Conservation (phyloP, 352 stramenopile genomes). For the Pilasporangium apinafurcum region DNA sequence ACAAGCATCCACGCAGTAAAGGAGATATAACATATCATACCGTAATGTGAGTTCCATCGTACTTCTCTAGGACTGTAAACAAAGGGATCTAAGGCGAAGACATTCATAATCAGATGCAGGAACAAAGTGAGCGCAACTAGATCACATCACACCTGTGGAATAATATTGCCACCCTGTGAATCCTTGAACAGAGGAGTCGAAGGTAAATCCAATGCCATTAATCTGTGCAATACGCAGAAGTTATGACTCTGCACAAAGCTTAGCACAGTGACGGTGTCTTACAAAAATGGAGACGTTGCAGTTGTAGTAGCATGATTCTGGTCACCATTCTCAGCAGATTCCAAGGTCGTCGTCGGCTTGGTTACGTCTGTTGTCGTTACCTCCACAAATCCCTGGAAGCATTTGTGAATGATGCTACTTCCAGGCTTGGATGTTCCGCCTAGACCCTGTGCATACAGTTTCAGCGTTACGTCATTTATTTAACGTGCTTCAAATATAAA, state of each 20-base stretch:
- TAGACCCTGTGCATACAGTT: slow-evolving; percentile 67
- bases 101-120: too few relatives aligned
- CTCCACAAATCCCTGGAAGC: slow-evolving; percentile 94
- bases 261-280: slow-evolving; percentile 4
- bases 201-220: slow-evolving; percentile 96
- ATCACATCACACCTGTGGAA: slow-evolving; percentile 75
- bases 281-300: slow-evolving; percentile 64
- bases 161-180: slow-evolving; percentile 94
- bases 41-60: slow-evolving; percentile 88
- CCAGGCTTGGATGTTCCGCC: slow-evolving; percentile 78
- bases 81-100: slow-evolving; percentile 96
- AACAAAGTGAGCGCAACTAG: background rate
- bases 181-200: slow-evolving; percentile 99
- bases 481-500: background rate
- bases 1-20: background rate
- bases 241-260: background rate
- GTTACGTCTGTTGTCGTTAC: slow-evolving; percentile 83
- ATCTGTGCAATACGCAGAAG: slow-evolving; percentile 41
- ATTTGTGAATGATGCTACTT: slow-evolving; percentile 94
- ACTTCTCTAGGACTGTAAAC: slow-evolving; percentile 97
- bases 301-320: slow-evolving; percentile 20
- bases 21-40: slow-evolving; percentile 10
- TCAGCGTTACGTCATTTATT: too few relatives aligned
- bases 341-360: slow-evolving; percentile 18
- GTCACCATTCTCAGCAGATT: slow-evolving; percentile 21